phyloP scores from a whole-genome alignment of 257 asterid species.

The Fraxinus cuspidata region DNA sequence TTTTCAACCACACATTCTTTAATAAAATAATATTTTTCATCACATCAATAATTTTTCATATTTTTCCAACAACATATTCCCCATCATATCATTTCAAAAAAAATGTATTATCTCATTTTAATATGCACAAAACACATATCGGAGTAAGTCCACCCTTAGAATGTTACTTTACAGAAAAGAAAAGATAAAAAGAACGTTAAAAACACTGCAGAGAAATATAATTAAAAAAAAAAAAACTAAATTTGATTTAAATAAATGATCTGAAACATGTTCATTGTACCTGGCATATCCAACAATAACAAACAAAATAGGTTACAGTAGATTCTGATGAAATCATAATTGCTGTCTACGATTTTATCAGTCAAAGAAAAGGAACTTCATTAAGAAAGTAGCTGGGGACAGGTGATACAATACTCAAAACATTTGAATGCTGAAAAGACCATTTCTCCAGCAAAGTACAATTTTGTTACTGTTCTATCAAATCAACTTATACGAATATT shows the following conservation, averaged over 20 bases:
- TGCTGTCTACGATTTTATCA: background rate
- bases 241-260: background rate
- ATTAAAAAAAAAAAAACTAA: background rate
- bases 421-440: background rate
- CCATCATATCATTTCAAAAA: no score
- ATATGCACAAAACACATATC: no score
- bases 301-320: background rate
- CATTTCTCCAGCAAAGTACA: background rate
- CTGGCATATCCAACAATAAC: background rate
- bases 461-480: slow-evolving; percentile 18
- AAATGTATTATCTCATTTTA: no score
- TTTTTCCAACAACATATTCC: no score
- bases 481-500: slow-evolving; percentile 10
- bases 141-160: no score
- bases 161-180: no score
- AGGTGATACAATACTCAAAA: background rate
- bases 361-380: background rate
- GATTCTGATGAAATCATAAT: background rate
- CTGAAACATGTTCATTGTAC: background rate
- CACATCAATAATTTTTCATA: no score
- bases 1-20: no score
- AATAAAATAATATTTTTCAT: no score
- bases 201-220: background rate
- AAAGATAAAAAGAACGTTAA: no score
- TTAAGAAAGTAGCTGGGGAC: background rate